phyloP scores from a whole-genome alignment of 2,329 filamentous ascomycete genomes.

The Thelonectria olida region DNA sequence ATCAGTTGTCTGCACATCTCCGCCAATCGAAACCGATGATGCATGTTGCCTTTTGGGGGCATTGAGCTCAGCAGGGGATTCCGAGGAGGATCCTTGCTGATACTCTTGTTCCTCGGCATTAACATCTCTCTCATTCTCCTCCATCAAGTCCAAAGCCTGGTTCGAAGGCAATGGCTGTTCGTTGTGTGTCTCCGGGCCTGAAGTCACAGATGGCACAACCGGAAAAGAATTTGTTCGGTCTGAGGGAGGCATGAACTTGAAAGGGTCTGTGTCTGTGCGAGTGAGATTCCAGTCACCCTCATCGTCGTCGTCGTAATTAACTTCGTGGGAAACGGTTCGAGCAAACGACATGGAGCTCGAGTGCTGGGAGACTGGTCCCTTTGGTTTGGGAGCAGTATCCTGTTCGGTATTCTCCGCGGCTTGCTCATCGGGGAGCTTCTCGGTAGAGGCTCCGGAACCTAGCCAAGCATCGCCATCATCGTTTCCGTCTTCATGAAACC shows the following conservation, averaged over 20 bases:
- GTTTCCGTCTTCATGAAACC: conserved; percentile 34
- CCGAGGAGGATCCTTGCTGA: conserved; percentile 26
- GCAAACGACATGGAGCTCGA: conserved; percentile 70
- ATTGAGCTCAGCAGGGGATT: conserved; percentile 17
- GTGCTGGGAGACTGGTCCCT: conserved; percentile 59
- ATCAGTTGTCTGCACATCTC: conserved; percentile 51
- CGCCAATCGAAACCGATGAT: conserved; percentile 52
- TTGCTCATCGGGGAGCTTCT: conserved; percentile 20
- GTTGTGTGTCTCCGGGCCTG: conserved; percentile 37
- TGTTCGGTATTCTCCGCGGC: conserved; percentile 23
- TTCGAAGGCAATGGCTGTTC: conserved; percentile 56
- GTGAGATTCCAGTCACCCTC: conserved; percentile 66
- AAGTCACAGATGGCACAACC: conserved; percentile 55
- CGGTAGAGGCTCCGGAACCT: conserved; percentile 31
- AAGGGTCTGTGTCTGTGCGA: conserved; percentile 64
- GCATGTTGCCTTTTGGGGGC: conserved; percentile 33
- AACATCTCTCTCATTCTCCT: conserved; percentile 60
- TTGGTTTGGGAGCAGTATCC: conserved; percentile 26
- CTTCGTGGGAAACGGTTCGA: conserved; percentile 69
- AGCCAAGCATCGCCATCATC: conserved; percentile 38
- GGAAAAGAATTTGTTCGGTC: conserved; percentile 73
- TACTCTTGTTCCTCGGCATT: conserved; percentile 53
- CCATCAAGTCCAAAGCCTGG: conserved; percentile 63
- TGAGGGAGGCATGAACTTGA: conserved; percentile 66
- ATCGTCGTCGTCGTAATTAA: conserved; percentile 68